These are phyloP conservation scores for Plasmodium gallinaceum DNA, from an alignment of 169 alveolate genomes.

Conservation along the genomic window DNA sequence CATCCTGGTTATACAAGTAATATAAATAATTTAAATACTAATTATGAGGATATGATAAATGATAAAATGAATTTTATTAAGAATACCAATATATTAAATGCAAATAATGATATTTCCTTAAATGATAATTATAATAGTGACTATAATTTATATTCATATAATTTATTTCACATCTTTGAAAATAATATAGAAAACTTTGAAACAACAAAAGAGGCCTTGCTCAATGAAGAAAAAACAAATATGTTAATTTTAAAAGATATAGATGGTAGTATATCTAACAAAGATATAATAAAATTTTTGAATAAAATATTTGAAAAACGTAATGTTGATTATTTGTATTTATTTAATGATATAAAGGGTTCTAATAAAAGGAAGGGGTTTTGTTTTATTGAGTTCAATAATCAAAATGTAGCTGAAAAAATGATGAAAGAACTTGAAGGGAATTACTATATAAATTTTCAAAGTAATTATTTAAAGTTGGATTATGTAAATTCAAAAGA, in stretches of 20 bases:
- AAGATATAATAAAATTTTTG: conserved; percentile 46
- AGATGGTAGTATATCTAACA: conserved; percentile 50
- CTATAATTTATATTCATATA: conserved; percentile 1
- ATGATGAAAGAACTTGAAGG: conserved; percentile 71
- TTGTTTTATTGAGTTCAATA: conserved; percentile 52
- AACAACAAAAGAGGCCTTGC: conserved; percentile 14
- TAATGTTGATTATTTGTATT: conserved; percentile 40
- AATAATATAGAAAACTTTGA: conserved; percentile 24
- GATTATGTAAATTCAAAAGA: conserved; percentile 67
- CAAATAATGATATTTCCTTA: not conserved
- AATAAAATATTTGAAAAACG: conserved; percentile 55
- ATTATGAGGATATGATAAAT: conserved; percentile 5
- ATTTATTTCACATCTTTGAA: not conserved
- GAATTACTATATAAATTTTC: conserved; percentile 49
- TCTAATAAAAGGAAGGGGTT: conserved; percentile 58
- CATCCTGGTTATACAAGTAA: not conserved
- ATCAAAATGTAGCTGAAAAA: conserved; percentile 17
- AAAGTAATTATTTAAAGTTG: conserved; percentile 48
- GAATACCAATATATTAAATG: not conserved
- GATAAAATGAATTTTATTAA: not conserved
- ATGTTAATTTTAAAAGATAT: conserved; percentile 68
- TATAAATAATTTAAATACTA: not conserved
- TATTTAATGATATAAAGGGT: conserved; percentile 62
- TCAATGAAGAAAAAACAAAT: conserved; percentile 31
- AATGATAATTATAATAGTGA: not conserved